These are phyloP conservation scores for Curvularia sp. DNA, from an alignment of 2,329 filamentous ascomycete species.

Conservation along the genomic window DNA sequence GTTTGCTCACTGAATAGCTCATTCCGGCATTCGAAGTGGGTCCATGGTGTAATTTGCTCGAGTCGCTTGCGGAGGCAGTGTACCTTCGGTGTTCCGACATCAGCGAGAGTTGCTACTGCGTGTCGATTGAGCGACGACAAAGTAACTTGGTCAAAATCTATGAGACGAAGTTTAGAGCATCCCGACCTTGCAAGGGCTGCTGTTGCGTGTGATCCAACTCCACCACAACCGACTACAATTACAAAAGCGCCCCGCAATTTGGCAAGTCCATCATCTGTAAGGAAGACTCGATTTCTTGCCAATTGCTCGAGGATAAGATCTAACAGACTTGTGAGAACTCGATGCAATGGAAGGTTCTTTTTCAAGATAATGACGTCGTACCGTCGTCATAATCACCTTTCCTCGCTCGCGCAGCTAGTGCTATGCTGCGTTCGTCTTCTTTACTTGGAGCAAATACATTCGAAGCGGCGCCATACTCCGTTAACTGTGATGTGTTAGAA, in stretches of 20 bases:
- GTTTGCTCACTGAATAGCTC: constrained; percentile 78
- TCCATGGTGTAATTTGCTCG: constrained; percentile 90
- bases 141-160: constrained; percentile 98
- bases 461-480: constrained; percentile 65
- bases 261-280: constrained; percentile 79
- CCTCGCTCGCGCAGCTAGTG: constrained; percentile 65
- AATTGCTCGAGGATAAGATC: constrained; percentile 94
- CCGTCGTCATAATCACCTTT: constrained; percentile 70
- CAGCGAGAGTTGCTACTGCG: constrained; percentile 89
- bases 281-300: constrained; percentile 89
- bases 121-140: constrained; percentile 95
- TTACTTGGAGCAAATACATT: constrained; percentile 49
- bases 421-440: constrained; percentile 66
- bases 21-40: constrained; percentile 82
- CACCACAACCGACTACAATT: constrained; percentile 89
- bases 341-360: background rate
- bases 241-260: constrained; percentile 84
- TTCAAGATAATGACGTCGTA: constrained; percentile 29
- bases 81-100: constrained; percentile 93
- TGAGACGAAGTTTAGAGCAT: constrained; percentile 82
- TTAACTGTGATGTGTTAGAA: constrained; percentile 61
- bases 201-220: constrained; percentile 90
- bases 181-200: constrained; percentile 88
- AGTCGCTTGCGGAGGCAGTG: constrained; percentile 79
- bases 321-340: constrained; percentile 36